Conservation (phyloP, 352 stramenopile species). For the Pythium biforme region DNA sequence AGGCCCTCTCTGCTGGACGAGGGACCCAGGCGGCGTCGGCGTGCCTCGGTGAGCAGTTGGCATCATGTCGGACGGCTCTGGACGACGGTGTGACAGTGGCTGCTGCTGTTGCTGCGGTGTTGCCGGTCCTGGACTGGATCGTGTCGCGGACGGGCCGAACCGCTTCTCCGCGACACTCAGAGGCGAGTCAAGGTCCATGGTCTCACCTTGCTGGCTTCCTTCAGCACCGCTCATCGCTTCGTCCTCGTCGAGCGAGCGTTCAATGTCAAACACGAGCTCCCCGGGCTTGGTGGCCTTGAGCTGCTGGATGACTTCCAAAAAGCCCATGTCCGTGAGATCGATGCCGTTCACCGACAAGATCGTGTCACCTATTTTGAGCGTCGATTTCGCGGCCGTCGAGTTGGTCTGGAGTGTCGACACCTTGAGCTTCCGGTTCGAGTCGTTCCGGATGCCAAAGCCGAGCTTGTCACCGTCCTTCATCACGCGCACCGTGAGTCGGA, state of each 20-base stretch:
- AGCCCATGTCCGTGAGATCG: constrained; percentile 47
- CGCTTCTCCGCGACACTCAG: constrained; percentile 23
- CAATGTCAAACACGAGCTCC: constrained; percentile 58
- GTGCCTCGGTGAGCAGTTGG: not conserved
- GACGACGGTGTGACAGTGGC: not conserved
- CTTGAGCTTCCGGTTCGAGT: constrained; percentile 46
- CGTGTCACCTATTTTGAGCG: constrained; percentile 57
- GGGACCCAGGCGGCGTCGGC: too few relatives aligned
- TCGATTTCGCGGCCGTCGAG: constrained; percentile 36
- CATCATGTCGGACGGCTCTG: not conserved
- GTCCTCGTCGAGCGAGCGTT: constrained; percentile 34
- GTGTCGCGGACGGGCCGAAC: constrained; percentile 16
- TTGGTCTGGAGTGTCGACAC: constrained; percentile 59
- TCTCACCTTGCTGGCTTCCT: constrained; percentile 22
- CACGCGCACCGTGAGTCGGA: constrained; percentile 41
- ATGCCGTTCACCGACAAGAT: constrained; percentile 68
- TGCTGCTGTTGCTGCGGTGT: not conserved
- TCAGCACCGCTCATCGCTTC: constrained; percentile 16
- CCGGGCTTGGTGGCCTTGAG: constrained; percentile 54
- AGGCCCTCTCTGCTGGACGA: not conserved
- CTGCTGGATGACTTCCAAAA: constrained; percentile 52
- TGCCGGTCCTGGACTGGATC: constrained; percentile 8
- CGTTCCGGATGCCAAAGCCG: constrained; percentile 70
- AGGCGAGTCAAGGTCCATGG: constrained; percentile 24
- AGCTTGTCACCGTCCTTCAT: constrained; percentile 54